These are phyloP conservation scores for Penicillium paradoxum DNA, from an alignment of 495 filamentous ascomycete species.

Conservation along the genomic window DNA sequence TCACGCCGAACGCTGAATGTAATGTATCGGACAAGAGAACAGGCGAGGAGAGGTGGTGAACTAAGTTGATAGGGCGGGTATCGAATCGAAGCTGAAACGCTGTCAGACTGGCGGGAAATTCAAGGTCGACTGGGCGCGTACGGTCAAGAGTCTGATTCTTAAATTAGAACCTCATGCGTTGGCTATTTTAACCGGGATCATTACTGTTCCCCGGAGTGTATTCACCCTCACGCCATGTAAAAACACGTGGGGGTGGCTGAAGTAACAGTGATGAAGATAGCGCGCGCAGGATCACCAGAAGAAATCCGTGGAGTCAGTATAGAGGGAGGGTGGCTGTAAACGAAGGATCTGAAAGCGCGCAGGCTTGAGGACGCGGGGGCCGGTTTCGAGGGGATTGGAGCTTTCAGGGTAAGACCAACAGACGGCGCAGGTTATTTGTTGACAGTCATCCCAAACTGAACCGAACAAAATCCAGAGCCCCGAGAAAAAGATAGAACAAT, in stretches of 20 bases:
- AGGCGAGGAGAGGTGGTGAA: not conserved
- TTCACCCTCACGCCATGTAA: slow-evolving; percentile 26
- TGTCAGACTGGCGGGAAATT: not conserved
- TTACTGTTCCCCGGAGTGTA: slow-evolving; percentile 3
- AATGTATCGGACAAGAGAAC: slow-evolving; percentile 7
- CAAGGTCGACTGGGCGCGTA: slow-evolving; percentile 9
- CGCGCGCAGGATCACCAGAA: not conserved
- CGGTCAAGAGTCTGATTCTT: not conserved
- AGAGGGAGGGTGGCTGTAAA: slow-evolving; percentile 1
- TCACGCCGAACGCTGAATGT: slow-evolving; percentile 19
- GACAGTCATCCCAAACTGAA: not conserved
- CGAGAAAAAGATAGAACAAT: not conserved
- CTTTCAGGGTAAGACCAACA: slow-evolving; percentile 6
- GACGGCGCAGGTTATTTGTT: not conserved
- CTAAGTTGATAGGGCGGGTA: not conserved
- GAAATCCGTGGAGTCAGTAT: not conserved
- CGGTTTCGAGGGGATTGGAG: slow-evolving; percentile 14
- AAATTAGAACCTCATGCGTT: slow-evolving; percentile 4
- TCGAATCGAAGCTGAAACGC: not conserved
- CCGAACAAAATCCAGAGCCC: not conserved
- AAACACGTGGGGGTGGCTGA: slow-evolving; percentile 4
- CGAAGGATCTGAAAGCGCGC: slow-evolving; percentile 10
- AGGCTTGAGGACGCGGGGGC: slow-evolving; percentile 19
- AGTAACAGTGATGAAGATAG: not conserved
- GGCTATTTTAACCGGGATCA: not conserved